Base-by-base conservation (phyloP, 2,329 filamentous ascomycete species). In the Lecanicillium sp. region DNA sequence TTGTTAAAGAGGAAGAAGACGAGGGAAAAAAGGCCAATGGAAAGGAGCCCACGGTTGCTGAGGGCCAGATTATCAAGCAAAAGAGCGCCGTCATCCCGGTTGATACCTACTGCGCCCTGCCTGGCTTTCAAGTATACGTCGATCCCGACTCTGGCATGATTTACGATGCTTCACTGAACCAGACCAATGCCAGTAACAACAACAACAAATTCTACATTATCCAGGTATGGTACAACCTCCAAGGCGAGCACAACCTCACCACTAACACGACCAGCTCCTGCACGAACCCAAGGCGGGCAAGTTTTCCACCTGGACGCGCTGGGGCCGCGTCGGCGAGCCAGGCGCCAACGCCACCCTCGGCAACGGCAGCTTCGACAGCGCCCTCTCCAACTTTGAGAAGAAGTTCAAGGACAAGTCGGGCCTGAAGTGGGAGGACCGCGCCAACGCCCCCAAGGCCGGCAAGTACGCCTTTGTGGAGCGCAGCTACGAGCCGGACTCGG, bases 171-270 rank as follows among this genome's bases (percentile, higher is more conserved):
- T 82, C 85, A 0, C 70, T 94, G 38, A 93, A 90, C 56, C 85
- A 90, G 61, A 86, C 87, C 10, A 86, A 89, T 55, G 71, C 86
- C 0, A 67, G 71, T 0, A 66, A 74, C 39, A 93, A 91, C 60
- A 86, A 86, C 64, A 91, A 93, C 64, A 93, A 93, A 56, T 91
- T 90, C 62, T 91, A 90, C 59, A 78, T 80, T 23, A 63, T 90
- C 23, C 86, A 91, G 70, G 70, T 87, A 46, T 15, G n/a, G 6
- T 7, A 10, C 9, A 12, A 30, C n/a, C 27, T 21, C 21, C 2
- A n/a, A n/a, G 11, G 8, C n/a, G 2, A 40, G 27, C 5, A 29
- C 4, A 2, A 21, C 7, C 5, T 20, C 19, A n/a, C 10, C 12
- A 37, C 36, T 42, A 29, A 50, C 37, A 30, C 17, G 1, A 12